Percentiles rank a stretch among this genome's conserved stretches.
phyloP scores from a whole-genome alignment of 1,284 basidiomycete genomes.

The Golubevia pallescens region DNA sequence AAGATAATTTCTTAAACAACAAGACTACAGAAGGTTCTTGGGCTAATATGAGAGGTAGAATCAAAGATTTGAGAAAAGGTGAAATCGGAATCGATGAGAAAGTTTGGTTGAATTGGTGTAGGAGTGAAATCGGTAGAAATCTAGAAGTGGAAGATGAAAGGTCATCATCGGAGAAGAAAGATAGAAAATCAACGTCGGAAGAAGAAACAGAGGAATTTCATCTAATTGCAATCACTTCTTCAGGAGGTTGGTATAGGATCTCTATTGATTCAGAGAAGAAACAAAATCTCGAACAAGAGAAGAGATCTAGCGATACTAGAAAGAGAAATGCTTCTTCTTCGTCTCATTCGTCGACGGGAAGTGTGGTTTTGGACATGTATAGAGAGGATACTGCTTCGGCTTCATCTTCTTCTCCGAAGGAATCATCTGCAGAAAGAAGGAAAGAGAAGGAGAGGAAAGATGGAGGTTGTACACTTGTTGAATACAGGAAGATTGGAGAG shows the following conservation, averaged over 20 bases:
- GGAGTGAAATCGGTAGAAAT: not conserved
- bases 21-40: constrained; percentile 40
- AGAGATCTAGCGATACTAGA: not conserved
- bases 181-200: not conserved
- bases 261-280: constrained; percentile 12
- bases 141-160: not conserved
- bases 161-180: not conserved
- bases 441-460: not conserved
- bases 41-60: constrained; percentile 41
- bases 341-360: constrained; percentile 6
- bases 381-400: constrained; percentile 11
- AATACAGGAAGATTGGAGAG: constrained; percentile 6
- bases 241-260: constrained; percentile 48
- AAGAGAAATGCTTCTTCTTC: constrained; percentile 6
- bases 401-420: not conserved
- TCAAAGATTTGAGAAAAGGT: constrained; percentile 44
- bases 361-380: constrained; percentile 40
- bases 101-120: constrained; percentile 40
- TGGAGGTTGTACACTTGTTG: constrained; percentile 4
- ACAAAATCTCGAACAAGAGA: not conserved
- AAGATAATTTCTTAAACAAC: no score
- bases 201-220: constrained; percentile 10
- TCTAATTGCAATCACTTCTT: constrained; percentile 44
- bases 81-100: constrained; percentile 42
- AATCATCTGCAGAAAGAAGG: not conserved